These are phyloP conservation scores for Pyricularia grisea DNA, from an alignment of 2,329 filamentous ascomycete genomes.

Conservation along the genomic window DNA sequence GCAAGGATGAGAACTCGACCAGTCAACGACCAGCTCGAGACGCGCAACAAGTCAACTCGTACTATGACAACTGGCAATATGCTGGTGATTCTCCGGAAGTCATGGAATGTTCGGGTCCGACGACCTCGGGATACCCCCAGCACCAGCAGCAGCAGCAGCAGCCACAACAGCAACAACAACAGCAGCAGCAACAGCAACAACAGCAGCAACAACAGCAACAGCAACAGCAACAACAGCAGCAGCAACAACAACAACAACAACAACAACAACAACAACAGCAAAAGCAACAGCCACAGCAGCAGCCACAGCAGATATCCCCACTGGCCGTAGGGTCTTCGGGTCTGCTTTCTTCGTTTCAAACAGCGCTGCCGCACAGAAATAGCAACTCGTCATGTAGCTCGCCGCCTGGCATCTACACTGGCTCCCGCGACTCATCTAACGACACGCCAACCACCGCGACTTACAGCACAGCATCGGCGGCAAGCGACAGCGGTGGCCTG, in stretches of 20 bases:
- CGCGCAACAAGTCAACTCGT: not conserved
- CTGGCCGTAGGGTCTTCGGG: not conserved
- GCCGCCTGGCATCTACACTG: not conserved
- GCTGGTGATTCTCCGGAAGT: not conserved
- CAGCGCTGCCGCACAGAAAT: not conserved
- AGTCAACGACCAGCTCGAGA: not conserved
- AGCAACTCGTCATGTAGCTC: not conserved
- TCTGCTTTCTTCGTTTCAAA: not conserved
- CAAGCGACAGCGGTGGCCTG: not conserved
- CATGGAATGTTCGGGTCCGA: not conserved
- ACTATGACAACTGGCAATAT: not conserved
- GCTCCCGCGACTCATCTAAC: not conserved
- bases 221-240: too few species aligned
- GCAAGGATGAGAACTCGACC: not conserved
- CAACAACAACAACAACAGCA: too few species aligned
- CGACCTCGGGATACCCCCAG: not conserved
- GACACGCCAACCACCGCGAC: not conserved
- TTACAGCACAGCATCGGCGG: not conserved
- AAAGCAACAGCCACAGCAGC: too few species aligned
- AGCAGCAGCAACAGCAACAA: too few species aligned
- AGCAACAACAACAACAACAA: too few species aligned
- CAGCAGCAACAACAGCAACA: too few species aligned
- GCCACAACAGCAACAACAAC: not conserved
- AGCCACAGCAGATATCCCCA: not conserved
- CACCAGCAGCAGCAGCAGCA: not conserved